These are phyloP conservation scores for Colletotrichum tamarilloi DNA, from an alignment of 2,329 filamentous ascomycete genomes.

Conservation along the genomic window DNA sequence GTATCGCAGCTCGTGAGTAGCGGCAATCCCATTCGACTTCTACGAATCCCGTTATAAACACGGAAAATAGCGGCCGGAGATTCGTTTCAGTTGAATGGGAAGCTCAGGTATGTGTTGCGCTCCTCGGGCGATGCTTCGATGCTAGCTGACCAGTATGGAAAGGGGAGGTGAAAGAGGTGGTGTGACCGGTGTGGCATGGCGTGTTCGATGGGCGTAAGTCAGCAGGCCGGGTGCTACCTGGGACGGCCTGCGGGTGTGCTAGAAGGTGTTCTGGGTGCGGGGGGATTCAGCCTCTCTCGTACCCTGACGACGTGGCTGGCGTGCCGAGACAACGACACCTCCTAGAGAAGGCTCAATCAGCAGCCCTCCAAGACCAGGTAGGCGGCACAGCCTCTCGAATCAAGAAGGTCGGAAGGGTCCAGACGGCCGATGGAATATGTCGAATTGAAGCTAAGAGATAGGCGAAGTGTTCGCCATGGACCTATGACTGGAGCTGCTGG, in stretches of 20 bases:
- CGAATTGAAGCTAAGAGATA: conserved; percentile 27
- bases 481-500: background rate
- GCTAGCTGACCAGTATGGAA: background rate
- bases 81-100: background rate
- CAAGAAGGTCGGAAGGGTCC: conserved; percentile 9
- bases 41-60: background rate
- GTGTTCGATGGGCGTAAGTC: conserved; percentile 22
- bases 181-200: conserved; percentile 14
- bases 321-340: conserved; percentile 33
- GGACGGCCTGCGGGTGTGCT: conserved; percentile 5
- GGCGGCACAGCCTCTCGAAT: conserved; percentile 1
- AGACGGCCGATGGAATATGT: background rate
- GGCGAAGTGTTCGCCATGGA: conserved; percentile 10
- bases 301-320: conserved; percentile 18
- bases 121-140: background rate
- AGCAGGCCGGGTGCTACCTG: conserved; percentile 8
- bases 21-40: no score
- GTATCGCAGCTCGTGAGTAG: no score
- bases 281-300: conserved; percentile 27
- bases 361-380: background rate
- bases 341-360: conserved; percentile 23
- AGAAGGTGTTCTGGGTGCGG: conserved; percentile 20
- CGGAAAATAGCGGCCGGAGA: background rate
- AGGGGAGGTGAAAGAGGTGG: background rate
- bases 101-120: background rate